Percentiles rank a stretch among this genome's conserved stretches.
phyloP scores from a whole-genome alignment of 345 rosid genomes.

The Salix koriyanagi region DNA sequence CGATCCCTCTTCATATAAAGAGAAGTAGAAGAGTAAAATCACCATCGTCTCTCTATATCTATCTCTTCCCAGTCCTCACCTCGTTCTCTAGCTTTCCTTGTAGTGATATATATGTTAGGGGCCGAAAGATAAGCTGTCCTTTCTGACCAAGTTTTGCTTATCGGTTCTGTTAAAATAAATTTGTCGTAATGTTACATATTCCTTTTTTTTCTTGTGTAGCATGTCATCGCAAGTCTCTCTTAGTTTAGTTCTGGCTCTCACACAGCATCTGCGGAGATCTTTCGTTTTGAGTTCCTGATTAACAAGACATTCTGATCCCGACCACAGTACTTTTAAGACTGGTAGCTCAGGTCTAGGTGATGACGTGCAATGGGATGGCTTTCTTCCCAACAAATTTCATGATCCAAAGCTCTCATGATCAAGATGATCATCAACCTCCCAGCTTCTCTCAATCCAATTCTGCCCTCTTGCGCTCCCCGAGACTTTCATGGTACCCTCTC shows the following conservation, averaged over 20 bases:
- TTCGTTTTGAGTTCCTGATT: background rate
- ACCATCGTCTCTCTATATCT: conserved; percentile 9
- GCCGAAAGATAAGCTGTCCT: conserved; percentile 31
- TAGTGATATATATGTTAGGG: background rate
- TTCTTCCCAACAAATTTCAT: conserved; percentile 84
- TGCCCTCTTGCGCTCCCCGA: conserved; percentile 65
- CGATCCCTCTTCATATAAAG: conserved; percentile 32
- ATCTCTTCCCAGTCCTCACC: conserved; percentile 3
- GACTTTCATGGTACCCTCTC: conserved; percentile 65
- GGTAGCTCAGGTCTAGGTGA: conserved; percentile 27
- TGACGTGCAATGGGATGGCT: conserved; percentile 87
- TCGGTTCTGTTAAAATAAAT: conserved; percentile 17
- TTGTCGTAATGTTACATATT: background rate
- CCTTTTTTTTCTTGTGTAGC: background rate
- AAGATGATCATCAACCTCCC: conserved; percentile 56
- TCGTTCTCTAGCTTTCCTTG: background rate
- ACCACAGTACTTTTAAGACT: conserved; percentile 4
- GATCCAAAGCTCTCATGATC: conserved; percentile 70
- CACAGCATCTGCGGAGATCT: background rate
- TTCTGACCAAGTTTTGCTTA: conserved; percentile 26
- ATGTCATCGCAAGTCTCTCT: conserved; percentile 7
- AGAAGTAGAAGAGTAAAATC: conserved; percentile 32
- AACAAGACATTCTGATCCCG: conserved; percentile 19
- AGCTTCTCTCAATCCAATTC: conserved; percentile 56
- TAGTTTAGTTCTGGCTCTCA: background rate